These are phyloP conservation scores for Raddia guianensis DNA, from an alignment of 176 grass and related monocot genomes.

Conservation along the genomic window DNA sequence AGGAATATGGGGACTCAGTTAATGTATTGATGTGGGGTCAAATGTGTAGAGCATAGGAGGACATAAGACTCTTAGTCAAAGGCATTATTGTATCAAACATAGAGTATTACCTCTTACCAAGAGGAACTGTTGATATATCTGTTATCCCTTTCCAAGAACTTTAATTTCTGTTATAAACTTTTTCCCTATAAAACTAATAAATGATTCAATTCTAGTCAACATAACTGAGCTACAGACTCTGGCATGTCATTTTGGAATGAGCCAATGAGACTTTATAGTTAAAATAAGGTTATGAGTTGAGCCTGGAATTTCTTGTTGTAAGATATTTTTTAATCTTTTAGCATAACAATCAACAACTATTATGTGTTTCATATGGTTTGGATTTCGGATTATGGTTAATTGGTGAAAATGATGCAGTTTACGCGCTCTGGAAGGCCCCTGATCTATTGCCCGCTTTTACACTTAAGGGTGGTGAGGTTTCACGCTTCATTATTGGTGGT, in stretches of 20 bases:
- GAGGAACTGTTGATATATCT: conserved; percentile 12
- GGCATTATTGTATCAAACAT: neutral
- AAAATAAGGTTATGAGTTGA: conserved; percentile 16
- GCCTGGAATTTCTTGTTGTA: neutral
- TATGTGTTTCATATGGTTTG: conserved; percentile 16
- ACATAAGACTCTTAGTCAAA: neutral
- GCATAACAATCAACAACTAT: neutral
- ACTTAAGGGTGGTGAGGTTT: conserved; percentile 91
- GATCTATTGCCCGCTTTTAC: conserved; percentile 85
- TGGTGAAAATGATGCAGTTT: conserved; percentile 67
- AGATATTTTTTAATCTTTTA: conserved; percentile 7
- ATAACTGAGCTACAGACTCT: neutral
- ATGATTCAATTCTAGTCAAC: conserved; percentile 2
- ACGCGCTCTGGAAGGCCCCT: conserved; percentile 85
- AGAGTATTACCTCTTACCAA: neutral
- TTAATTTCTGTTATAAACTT: neutral
- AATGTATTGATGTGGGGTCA: neutral
- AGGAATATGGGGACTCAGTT: neutral
- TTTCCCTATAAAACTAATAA: neutral
- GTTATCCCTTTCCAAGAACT: neutral
- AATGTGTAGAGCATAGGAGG: neutral
- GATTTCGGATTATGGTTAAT: conserved; percentile 24
- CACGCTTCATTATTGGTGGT: conserved; percentile 73
- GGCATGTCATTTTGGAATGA: neutral
- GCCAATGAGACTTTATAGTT: neutral